A percentile compares a stretch with the other conserved stretches of the same genome.
Evolutionary conservation across 2,329 filamentous ascomycete species (phyloP).

Genomic region (Septoria petroselini): DNA sequence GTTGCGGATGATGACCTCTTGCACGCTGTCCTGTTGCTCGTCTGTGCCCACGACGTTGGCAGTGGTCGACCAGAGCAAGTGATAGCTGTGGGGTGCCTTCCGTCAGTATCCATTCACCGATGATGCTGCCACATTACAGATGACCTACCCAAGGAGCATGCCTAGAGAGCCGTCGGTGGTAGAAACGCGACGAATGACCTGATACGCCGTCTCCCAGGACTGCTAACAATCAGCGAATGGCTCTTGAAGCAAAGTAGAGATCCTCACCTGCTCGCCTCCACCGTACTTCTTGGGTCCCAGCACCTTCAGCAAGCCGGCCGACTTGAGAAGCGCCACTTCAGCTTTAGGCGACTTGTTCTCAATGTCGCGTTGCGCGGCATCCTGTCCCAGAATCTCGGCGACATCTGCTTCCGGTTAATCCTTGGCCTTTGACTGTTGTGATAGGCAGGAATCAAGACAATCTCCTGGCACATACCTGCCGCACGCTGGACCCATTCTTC

Average conservation of each 20-base stretch:
- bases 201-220: conserved; percentile 56
- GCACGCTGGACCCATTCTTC: conserved; percentile 51
- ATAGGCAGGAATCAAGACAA: neutral
- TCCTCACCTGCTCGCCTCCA: conserved; percentile 46
- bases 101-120: neutral
- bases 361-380: conserved; percentile 49
- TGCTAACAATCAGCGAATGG: conserved; percentile 28
- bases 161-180: conserved; percentile 63
- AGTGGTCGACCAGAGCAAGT: conserved; percentile 62
- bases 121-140: neutral
- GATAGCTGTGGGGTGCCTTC: conserved; percentile 44
- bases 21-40: conserved; percentile 57
- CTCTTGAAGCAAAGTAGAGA: neutral
- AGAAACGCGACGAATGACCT: conserved; percentile 60
- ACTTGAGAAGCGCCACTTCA: conserved; percentile 53
- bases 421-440: neutral
- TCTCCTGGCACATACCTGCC: neutral
- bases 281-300: conserved; percentile 52
- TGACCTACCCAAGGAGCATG: conserved; percentile 56
- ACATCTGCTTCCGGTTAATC: conserved; percentile 40
- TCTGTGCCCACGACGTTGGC: conserved; percentile 59
- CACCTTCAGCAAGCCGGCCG: conserved; percentile 51
- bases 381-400: conserved; percentile 49
- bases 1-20: conserved; percentile 58
- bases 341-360: conserved; percentile 53